Evolutionary conservation across 2,329 filamentous ascomycete species (phyloP), one percentile per base, ranked within the genome.

Genomic region (Beauveria sp.): DNA sequence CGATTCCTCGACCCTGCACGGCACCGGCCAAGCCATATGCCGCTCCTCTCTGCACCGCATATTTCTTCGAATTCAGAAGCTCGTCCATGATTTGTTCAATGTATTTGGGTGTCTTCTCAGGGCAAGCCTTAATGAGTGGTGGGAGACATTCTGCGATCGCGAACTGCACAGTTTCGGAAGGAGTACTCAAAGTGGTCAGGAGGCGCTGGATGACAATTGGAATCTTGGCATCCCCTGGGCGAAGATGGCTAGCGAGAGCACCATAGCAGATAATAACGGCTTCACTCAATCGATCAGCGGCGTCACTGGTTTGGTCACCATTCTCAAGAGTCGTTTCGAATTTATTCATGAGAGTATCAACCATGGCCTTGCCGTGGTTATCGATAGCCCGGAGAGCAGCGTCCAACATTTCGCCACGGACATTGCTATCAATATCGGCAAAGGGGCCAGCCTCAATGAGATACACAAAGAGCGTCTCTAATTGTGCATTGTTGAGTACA

Each of bases 221-320:
- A 54, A 98, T 85, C 69, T 96, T 93, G 66, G 86, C 77, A 73
- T 99, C 95, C n/a, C 92, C 91, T 8, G 86, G 76, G 67, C 89
- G 85, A 63, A 99, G 78, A 78, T 99, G 95, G 57, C 90, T 87
- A 49, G 93, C 95, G 43, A 99, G 79, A 57, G 96, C 93, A 72
- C 95, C 95, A 69, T 99, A 99, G 73, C 99, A 88, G 68, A 99
- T 95, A 67, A 99, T 93, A 58, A 99, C 93, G 20, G 96, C 95
- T 76, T 99, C 95, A 68, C 97, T 97, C 65, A 98, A 89, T 63
- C 91, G 85, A 74, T 99, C 96, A 20, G 90, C 88, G 60, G 88
- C 85, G 66, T 93, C 86, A 0, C 88, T 92, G 62, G 87, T 88
- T 71, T 89, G 90, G 72, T 95, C 91, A 3, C 92, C 89, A 3